Percentiles rank a stretch among this genome's conserved stretches.
Evolutionary conservation across 2,329 filamentous ascomycete genomes (phyloP).

Genomic region (Penicillium capsulatum): DNA sequence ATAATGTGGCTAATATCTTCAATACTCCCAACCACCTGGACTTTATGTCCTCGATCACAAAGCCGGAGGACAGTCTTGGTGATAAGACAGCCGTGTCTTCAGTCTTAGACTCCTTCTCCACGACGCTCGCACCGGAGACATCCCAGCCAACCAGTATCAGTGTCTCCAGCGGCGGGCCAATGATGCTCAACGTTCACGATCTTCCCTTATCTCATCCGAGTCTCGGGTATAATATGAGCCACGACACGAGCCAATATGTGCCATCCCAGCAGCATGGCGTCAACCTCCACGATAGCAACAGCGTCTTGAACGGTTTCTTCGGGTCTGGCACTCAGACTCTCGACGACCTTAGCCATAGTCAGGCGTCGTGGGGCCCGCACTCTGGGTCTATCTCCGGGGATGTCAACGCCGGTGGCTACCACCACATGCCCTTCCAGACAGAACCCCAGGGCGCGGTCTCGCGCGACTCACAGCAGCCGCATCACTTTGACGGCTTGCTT

Average conservation of each 20-base stretch:
- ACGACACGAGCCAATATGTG: conserved; percentile 33
- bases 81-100: conserved; percentile 36
- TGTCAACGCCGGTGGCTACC: conserved; percentile 29
- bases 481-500: conserved; percentile 32
- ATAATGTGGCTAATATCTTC: conserved; percentile 35
- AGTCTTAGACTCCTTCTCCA: conserved; percentile 34
- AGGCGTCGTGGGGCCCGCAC: conserved; percentile 31
- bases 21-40: conserved; percentile 31
- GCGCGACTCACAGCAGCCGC: conserved; percentile 32
- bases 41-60: conserved; percentile 34
- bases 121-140: conserved; percentile 29
- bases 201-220: conserved; percentile 31
- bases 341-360: conserved; percentile 33
- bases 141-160: conserved; percentile 30
- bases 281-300: conserved; percentile 32
- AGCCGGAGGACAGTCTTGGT: conserved; percentile 30
- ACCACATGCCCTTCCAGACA: conserved; percentile 31
- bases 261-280: conserved; percentile 29
- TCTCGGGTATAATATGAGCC: conserved; percentile 31
- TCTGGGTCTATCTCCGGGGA: conserved; percentile 30
- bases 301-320: conserved; percentile 32
- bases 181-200: conserved; percentile 37
- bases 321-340: conserved; percentile 29
- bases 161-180: conserved; percentile 25
- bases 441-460: conserved; percentile 31